phyloP scores from a whole-genome alignment of 805 yeast species.

The Saccharomyces paradoxus region DNA sequence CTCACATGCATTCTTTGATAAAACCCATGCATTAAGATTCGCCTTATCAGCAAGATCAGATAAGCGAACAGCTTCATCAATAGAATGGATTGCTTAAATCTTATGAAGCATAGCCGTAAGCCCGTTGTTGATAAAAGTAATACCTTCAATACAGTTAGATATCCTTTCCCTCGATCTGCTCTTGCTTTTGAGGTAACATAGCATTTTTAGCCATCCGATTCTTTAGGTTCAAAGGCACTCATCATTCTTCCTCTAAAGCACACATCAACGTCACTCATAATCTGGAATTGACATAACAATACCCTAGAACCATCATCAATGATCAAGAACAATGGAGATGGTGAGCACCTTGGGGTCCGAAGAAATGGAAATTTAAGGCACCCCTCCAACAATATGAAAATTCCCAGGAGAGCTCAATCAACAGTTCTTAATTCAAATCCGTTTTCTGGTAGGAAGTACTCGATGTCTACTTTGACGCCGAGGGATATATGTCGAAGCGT shows the following conservation, averaged over 20 bases:
- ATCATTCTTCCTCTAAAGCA: neutral
- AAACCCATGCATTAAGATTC: neutral
- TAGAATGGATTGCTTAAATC: neutral
- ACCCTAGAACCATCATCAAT: neutral
- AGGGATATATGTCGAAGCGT: constrained; percentile 5
- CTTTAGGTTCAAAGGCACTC: neutral
- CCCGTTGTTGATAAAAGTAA: neutral
- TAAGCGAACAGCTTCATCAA: neutral
- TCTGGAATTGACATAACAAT: neutral
- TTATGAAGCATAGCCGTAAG: neutral
- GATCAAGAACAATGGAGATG: neutral
- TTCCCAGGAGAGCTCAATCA: constrained; percentile 1
- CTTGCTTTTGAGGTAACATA: neutral
- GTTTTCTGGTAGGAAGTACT: constrained; percentile 5
- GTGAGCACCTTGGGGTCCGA: neutral
- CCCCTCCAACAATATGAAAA: neutral
- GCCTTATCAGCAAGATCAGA: neutral
- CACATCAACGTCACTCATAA: neutral
- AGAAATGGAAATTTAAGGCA: neutral
- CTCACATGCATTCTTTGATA: neutral
- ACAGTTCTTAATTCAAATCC: constrained; percentile 9
- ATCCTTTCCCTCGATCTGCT: neutral
- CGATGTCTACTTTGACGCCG: constrained; percentile 7
- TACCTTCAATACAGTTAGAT: neutral
- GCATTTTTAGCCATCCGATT: neutral